phyloP scores from a whole-genome alignment of 768 basidiomycete genomes.

The Rhizopogon vinicolor region DNA sequence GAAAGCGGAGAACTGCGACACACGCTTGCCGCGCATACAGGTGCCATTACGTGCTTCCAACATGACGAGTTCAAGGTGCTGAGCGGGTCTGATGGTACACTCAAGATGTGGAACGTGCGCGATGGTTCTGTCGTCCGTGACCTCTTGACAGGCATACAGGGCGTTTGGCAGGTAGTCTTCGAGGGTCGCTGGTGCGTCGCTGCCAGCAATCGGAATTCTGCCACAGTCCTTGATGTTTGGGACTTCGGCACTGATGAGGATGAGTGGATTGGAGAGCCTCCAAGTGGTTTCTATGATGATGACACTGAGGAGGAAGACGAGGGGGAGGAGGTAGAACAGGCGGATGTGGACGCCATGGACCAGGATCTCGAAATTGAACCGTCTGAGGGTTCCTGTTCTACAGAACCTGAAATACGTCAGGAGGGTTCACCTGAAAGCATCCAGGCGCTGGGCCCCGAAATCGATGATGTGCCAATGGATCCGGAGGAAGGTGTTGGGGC shows the following conservation, averaged over 20 bases:
- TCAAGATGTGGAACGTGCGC: conserved; percentile 97
- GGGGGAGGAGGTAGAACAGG: conserved; percentile 45
- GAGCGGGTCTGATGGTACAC: conserved; percentile 90
- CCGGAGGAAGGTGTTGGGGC: conserved; percentile 21
- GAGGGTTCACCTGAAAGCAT: conserved; percentile 25
- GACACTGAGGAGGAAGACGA: conserved; percentile 44
- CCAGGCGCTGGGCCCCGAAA: conserved; percentile 20
- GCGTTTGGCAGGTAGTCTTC: conserved; percentile 98
- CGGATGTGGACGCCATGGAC: conserved; percentile 70
- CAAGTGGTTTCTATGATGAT: conserved; percentile 71
- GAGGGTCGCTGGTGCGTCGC: conserved; percentile 94
- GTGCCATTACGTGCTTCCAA: conserved; percentile 99
- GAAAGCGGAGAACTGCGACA: conserved; percentile 75
- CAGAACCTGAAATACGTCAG: conserved; percentile 20
- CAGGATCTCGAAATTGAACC: conserved; percentile 43
- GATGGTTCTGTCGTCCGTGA: conserved; percentile 86
- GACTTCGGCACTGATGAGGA: conserved; percentile 75
- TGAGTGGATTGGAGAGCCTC: conserved; percentile 80
- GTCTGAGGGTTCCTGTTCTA: conserved; percentile 28
- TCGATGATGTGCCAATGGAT: conserved; percentile 30
- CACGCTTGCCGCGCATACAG: conserved; percentile 85
- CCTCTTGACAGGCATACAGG: conserved; percentile 84
- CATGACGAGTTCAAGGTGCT: conserved; percentile 98
- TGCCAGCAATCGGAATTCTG: conserved; percentile 77
- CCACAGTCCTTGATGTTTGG: conserved; percentile 85